These are phyloP conservation scores for Rhizopus stolonifer DNA, from an alignment of 371 early-diverging fungal species.

Conservation along the genomic window DNA sequence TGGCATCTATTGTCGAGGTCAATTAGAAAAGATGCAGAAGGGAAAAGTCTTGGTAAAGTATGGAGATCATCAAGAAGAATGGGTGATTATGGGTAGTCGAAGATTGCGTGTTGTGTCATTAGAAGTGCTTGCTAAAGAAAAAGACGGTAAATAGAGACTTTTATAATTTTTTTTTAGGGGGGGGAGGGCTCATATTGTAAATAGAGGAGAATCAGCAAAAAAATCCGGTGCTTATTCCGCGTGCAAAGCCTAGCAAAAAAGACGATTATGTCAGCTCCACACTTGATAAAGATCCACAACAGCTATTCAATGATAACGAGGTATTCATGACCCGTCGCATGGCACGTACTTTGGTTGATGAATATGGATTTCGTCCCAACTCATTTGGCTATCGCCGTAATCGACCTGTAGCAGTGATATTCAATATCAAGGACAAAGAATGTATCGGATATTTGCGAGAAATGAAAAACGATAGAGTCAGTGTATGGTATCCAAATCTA, in stretches of 20 bases:
- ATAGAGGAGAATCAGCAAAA: neutral
- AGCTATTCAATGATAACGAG: constrained; percentile 53
- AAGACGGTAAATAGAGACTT: neutral
- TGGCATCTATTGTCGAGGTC: constrained; percentile 53
- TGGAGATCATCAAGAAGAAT: constrained; percentile 57
- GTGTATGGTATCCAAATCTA: constrained; percentile 41
- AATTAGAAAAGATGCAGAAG: constrained; percentile 41
- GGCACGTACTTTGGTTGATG: constrained; percentile 43
- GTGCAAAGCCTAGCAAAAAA: neutral
- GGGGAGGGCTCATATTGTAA: neutral
- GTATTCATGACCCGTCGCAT: constrained; percentile 56
- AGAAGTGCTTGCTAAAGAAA: constrained; percentile 3
- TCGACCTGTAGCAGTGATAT: constrained; percentile 43
- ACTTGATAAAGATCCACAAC: constrained; percentile 37
- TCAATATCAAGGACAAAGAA: constrained; percentile 18
- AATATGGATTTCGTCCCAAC: constrained; percentile 47
- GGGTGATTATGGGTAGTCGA: constrained; percentile 62
- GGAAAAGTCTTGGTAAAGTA: constrained; percentile 54
- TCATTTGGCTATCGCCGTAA: constrained; percentile 53
- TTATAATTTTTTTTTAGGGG: neutral
- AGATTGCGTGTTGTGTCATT: constrained; percentile 20
- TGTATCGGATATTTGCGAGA: constrained; percentile 35
- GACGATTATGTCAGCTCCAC: constrained; percentile 35
- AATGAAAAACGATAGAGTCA: constrained; percentile 30
- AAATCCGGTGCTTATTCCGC: neutral